Evolutionary conservation across 2,329 filamentous ascomycete species (phyloP), one percentile per base, ranked within the genome.

Genomic region (Pseudogymnoascus sp.): DNA sequence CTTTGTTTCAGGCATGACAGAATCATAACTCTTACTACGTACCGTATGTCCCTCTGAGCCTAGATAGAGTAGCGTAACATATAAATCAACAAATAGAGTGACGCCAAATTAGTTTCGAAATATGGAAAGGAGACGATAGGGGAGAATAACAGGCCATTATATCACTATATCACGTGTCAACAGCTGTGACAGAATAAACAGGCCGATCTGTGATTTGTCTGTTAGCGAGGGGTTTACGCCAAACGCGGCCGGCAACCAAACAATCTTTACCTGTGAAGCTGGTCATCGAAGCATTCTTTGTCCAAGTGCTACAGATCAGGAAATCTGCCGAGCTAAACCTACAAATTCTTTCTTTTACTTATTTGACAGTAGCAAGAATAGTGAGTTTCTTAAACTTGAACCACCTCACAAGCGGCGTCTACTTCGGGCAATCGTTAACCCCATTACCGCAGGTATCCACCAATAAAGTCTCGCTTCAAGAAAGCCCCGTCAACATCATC

Each of bases 401-500:
- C 48, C 48, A 18, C 29, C 15, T 55, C 48, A 55, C 48, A 55
- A 55, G 48, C 48, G 48, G 48, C 48, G 48, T 55, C 48, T 55
- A 55, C 48, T 40, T 59, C 58, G 35, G 58, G 58, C 58, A 59
- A 59, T 40, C 58, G 58, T 40, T 59, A 39, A 40, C 37, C 58
- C 58, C 58, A 37, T 39, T 40, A 59, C 18, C 48, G 48, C 48
- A 55, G 48, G 48, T 55, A 55, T 59, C 58, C 58, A 59, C 58
- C 58, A 59, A 59, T 59, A 59, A 59, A 59, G 48, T 55, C 48
- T 55, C 48, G 48, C 48, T 55, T 55, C 48, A 55, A 55, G 48
- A 55, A 55, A 55, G 48, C 48, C 58, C 35, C 33, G 21, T 39
- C 58, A 59, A 59, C 58, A 59, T 40, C 58, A 59, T 40, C 58